phyloP scores from a whole-genome alignment of 441 rosid genomes.

The Metrosideros polymorpha region DNA sequence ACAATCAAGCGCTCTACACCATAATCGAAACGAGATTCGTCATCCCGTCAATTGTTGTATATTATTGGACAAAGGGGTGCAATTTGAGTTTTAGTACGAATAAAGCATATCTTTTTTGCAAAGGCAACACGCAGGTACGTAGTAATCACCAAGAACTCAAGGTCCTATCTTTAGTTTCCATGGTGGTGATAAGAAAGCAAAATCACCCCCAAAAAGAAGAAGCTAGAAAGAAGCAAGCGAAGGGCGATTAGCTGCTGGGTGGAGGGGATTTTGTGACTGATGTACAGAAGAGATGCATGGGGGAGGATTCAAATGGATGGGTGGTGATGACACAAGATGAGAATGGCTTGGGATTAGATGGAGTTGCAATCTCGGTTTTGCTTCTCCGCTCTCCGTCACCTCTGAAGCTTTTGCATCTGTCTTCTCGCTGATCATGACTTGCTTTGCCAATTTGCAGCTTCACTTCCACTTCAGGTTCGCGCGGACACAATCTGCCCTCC shows the following conservation, averaged over 20 bases:
- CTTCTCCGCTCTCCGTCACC: not conserved
- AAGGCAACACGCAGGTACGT: no score
- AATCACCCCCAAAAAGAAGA: not conserved
- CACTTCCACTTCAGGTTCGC: not conserved
- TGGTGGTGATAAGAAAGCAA: not conserved
- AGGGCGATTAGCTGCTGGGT: not conserved
- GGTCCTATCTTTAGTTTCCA: not conserved
- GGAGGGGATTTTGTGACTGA: not conserved
- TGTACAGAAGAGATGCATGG: not conserved
- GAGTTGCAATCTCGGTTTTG: not conserved
- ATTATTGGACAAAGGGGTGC: not conserved
- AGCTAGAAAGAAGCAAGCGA: not conserved
- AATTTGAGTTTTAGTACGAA: not conserved
- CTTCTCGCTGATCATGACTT: not conserved
- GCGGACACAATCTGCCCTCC: no score
- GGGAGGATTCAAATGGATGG: not conserved
- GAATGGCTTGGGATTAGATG: not conserved
- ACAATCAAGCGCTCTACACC: not conserved
- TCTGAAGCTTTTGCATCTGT: not conserved
- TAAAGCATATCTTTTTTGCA: not conserved
- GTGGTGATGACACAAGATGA: not conserved
- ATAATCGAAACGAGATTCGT: rapidly evolving
- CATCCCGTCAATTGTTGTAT: not conserved
- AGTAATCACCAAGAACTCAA: not conserved
- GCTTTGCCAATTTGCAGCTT: not conserved